Evolutionary conservation across 2,329 filamentous ascomycete species (phyloP).

Genomic region (Alternaria sp.): DNA sequence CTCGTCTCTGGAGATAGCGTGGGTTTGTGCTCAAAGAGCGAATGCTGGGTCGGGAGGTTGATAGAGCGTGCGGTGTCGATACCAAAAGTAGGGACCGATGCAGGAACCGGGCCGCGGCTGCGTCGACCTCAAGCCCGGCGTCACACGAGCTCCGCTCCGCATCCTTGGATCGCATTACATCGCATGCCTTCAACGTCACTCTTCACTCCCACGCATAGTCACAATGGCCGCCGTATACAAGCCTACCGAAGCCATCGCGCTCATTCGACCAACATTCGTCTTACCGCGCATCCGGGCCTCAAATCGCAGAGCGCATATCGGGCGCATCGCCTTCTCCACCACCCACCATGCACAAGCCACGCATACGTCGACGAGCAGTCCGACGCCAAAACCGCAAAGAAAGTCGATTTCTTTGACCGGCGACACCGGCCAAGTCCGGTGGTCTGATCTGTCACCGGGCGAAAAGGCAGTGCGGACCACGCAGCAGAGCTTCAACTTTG

Average conservation of each 20-base stretch:
- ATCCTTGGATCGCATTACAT: neutral
- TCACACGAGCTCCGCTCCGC: slow-evolving; percentile 18
- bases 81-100: slow-evolving; percentile 21
- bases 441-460: slow-evolving; percentile 73
- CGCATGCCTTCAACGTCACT: neutral
- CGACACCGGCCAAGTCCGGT: slow-evolving; percentile 82
- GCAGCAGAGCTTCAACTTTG: slow-evolving; percentile 89
- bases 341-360: slow-evolving; percentile 33
- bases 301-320: slow-evolving; percentile 5
- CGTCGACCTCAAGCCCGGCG: slow-evolving; percentile 8
- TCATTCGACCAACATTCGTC: slow-evolving; percentile 34
- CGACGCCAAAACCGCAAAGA: slow-evolving; percentile 59
- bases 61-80: slow-evolving; percentile 24
- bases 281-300: slow-evolving; percentile 28
- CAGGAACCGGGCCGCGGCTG: slow-evolving; percentile 25
- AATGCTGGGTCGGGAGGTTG: neutral
- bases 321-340: slow-evolving; percentile 37
- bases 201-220: slow-evolving; percentile 5
- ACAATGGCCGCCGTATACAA: slow-evolving; percentile 41
- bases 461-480: slow-evolving; percentile 87
- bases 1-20: neutral
- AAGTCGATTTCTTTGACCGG: slow-evolving; percentile 82
- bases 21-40: neutral
- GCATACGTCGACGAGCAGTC: slow-evolving; percentile 31
- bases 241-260: slow-evolving; percentile 39